A percentile compares a stretch with the other conserved stretches of the same genome.
Evolutionary conservation across 2,329 filamentous ascomycete genomes (phyloP).

Genomic region (Hypoxylon sp.): DNA sequence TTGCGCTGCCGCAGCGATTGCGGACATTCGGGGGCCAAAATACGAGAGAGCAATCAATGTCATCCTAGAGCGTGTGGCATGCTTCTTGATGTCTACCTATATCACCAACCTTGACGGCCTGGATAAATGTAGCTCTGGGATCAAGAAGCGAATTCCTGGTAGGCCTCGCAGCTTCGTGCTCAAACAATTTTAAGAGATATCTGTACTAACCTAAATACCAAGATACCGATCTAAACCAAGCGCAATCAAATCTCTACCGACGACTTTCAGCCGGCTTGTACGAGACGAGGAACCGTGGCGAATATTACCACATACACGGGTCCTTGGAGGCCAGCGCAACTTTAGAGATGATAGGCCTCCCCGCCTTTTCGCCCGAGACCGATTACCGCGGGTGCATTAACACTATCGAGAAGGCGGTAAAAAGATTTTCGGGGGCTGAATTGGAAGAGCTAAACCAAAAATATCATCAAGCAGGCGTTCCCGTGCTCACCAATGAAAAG

Average conservation of each 20-base stretch:
- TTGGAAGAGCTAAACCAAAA: constrained; percentile 66
- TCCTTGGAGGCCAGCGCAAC: constrained; percentile 76
- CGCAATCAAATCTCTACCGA: constrained; percentile 76
- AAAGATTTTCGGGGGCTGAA: constrained; percentile 61
- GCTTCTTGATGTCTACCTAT: constrained; percentile 67
- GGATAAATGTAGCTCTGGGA: constrained; percentile 56
- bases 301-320: constrained; percentile 80
- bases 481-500: constrained; percentile 65
- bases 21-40: constrained; percentile 60
- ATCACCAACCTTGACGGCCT: constrained; percentile 63
- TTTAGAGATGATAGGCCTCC: constrained; percentile 73
- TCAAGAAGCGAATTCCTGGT: constrained; percentile 53
- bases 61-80: constrained; percentile 62
- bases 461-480: constrained; percentile 67
- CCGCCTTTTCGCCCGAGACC: constrained; percentile 67
- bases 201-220: constrained; percentile 10
- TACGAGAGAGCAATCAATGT: constrained; percentile 55
- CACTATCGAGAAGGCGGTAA: constrained; percentile 67
- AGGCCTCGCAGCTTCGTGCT: constrained; percentile 43
- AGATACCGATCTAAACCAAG: constrained; percentile 77
- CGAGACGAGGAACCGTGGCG: constrained; percentile 68
- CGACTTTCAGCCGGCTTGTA: constrained; percentile 78
- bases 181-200: constrained; percentile 44
- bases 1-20: constrained; percentile 66
- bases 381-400: constrained; percentile 67